Base-by-base conservation (phyloP, 805 yeast species). In the Saccharomycopsis amapae region DNA sequence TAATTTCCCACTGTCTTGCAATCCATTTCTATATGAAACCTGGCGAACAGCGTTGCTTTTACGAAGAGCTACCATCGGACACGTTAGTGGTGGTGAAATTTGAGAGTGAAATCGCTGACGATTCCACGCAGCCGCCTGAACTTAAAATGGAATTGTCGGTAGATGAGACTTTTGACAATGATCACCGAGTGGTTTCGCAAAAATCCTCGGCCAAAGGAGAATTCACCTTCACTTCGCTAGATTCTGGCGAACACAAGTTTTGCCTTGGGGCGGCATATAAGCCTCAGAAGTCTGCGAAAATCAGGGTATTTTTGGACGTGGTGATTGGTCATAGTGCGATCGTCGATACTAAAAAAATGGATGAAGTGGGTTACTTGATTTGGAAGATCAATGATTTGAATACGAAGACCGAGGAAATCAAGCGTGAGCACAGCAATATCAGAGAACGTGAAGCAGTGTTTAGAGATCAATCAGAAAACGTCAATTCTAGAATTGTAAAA, bases 51-150 rank as follows among this genome's bases (percentile, higher is more conserved):
- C 78, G 78, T 55, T 93, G 97, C 64, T 90, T 90, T 62, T 82
- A 67, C 57, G 93, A 89, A 59, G 94, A 84, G 50, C 69, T 90
- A 50, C 79, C 85, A 15, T 70, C 73, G 53, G 84, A 80, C 55
- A 78, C 94, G n/a, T 72, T 90, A 48, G 82, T 89, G 19, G 84
- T 84, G 47, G 95, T 90, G 45, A 72, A 73, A 57, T 78, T 85
- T 54, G 82, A 82, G 54, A 84, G 85, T 2, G 73, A 73, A 60
- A 88, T 83, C 56, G 71, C 64, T 50, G 71, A 75, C 54, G 70
- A 71, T 5, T 9, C 10, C 5, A 22, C 9, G 5, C 71, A 72
- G 43, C 78, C 75, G 53, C 65, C 70, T n/a, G 72, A 75, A 42
- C 63, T 86, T 57, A 75, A 70, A 42, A 67, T 43, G 34, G 46